Percentiles rank a stretch among this genome's conserved stretches.
Conservation (phyloP, 805 yeast species). For the Naumovozyma castellii region DNA sequence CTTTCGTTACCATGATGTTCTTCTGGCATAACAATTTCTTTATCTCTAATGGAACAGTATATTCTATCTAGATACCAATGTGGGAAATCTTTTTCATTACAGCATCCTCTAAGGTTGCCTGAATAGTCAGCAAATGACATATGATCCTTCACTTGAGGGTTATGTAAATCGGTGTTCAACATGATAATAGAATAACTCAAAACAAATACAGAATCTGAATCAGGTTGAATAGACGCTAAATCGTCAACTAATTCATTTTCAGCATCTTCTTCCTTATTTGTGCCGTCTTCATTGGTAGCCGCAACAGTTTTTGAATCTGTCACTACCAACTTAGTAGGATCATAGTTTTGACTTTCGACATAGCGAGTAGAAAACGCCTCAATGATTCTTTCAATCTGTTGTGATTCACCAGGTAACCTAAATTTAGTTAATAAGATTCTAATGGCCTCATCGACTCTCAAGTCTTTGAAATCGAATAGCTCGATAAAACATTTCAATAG, state of each 20-base stretch:
- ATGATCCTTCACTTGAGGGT: constrained; percentile 83
- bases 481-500: constrained; percentile 57
- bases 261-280: constrained; percentile 10
- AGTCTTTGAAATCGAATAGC: constrained; percentile 61
- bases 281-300: constrained; percentile 12
- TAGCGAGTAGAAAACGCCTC: constrained; percentile 80
- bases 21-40: constrained; percentile 95
- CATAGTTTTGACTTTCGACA: constrained; percentile 49
- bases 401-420: constrained; percentile 95
- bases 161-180: constrained; percentile 90
- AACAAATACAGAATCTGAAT: constrained; percentile 79
- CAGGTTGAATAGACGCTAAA: constrained; percentile 52
- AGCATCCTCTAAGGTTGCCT: constrained; percentile 70
- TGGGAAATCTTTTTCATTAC: constrained; percentile 69
- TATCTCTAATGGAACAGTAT: constrained; percentile 66
- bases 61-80: constrained; percentile 76
- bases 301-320: background rate
- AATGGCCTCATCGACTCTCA: constrained; percentile 89
- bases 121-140: constrained; percentile 83
- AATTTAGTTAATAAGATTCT: constrained; percentile 73
- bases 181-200: constrained; percentile 85
- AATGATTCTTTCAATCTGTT: constrained; percentile 86
- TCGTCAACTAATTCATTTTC: constrained; percentile 14
- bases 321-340: constrained; percentile 6
- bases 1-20: constrained; percentile 90